Base-by-base conservation (phyloP, 2,329 filamentous ascomycete species). In the Fusarium tanahbumbuense region DNA sequence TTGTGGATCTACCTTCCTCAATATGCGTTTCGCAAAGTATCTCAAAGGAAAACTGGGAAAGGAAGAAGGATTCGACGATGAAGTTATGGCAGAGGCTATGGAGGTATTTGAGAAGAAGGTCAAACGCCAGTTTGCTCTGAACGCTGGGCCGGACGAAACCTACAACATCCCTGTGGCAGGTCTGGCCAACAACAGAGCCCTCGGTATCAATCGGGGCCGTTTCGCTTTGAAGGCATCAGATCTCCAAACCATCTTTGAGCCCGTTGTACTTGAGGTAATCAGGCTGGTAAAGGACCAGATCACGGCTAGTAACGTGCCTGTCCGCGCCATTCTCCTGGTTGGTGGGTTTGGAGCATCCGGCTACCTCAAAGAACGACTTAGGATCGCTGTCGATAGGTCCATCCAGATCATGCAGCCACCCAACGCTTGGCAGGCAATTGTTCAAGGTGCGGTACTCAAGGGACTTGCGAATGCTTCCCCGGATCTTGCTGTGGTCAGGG, bases 391-490 rank as follows among this genome's bases (percentile, higher is more conserved):
- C 20, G 76, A 76, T 32, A 65, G 67, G 22, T 73, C 73, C 1
- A 77, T 83, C 20, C 75, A 81, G 57, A 79, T 86, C 52, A 73
- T 86, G 65, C 83, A 84, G 62, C 83, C 84, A 0, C 77, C 79
- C 7, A 81, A 83, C 53, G 80, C 83, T 18, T 86, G 84, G 84
- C 78, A 81, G 15, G 81, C 84, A 4, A 81, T 86, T 10, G 83
- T 83, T 0, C 80, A 81, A 34, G 84, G 85, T 20, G 84, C 85
- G 18, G 83, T 86, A 23, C 82, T 84, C 78, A 84, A 83, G 71
- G 84, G 84, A 2, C 74, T 86, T 3, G 79, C 81, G 2, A 76
- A 78, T 30, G 75, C 76, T 2, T 78, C 81, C 0, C 77, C 79
- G 11, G 70, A 73, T 13, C 77, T 78, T 28, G 79, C 78, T 13